These are phyloP conservation scores for Leishmania turanica DNA, from an alignment of 208 protist genomes.

Conservation along the genomic window DNA sequence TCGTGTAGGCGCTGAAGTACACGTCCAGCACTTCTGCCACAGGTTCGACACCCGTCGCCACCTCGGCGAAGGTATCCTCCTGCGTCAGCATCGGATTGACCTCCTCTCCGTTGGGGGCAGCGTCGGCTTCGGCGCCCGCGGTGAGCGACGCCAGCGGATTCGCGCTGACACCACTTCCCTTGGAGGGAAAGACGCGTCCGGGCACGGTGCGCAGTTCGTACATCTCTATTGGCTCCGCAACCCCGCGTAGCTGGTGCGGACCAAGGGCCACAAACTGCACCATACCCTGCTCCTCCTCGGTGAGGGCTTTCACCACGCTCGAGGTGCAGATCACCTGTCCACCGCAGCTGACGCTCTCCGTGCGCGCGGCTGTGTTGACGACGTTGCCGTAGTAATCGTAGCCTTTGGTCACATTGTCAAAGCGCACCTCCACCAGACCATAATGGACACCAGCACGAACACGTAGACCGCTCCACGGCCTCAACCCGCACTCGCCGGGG, in stretches of 20 bases:
- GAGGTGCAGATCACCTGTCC: slow-evolving; percentile 76
- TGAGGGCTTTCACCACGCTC: slow-evolving; percentile 38
- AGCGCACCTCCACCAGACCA: slow-evolving; percentile 49
- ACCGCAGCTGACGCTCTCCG: slow-evolving; percentile 66
- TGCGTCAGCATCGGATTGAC: neutral
- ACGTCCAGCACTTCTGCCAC: slow-evolving; percentile 31
- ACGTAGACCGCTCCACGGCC: slow-evolving; percentile 48
- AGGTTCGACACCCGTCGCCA: neutral
- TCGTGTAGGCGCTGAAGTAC: slow-evolving; percentile 35
- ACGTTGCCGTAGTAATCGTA: slow-evolving; percentile 87
- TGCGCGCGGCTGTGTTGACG: slow-evolving; percentile 81
- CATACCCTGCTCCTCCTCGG: slow-evolving; percentile 18
- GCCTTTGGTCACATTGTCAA: slow-evolving; percentile 62
- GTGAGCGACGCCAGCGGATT: slow-evolving; percentile 13
- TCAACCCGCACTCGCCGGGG: neutral
- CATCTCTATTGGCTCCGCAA: slow-evolving; percentile 55
- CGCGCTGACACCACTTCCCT: slow-evolving; percentile 2
- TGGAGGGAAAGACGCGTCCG: slow-evolving; percentile 31
- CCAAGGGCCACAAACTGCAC: slow-evolving; percentile 35
- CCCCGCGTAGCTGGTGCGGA: slow-evolving; percentile 50
- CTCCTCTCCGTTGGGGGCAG: neutral
- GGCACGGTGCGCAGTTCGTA: slow-evolving; percentile 59
- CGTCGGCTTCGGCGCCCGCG: neutral
- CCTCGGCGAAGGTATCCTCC: neutral
- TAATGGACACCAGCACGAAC: slow-evolving; percentile 64